These are phyloP conservation scores for Zygoascus meyerae DNA, from an alignment of 1,139 yeast species.

Conservation along the genomic window DNA sequence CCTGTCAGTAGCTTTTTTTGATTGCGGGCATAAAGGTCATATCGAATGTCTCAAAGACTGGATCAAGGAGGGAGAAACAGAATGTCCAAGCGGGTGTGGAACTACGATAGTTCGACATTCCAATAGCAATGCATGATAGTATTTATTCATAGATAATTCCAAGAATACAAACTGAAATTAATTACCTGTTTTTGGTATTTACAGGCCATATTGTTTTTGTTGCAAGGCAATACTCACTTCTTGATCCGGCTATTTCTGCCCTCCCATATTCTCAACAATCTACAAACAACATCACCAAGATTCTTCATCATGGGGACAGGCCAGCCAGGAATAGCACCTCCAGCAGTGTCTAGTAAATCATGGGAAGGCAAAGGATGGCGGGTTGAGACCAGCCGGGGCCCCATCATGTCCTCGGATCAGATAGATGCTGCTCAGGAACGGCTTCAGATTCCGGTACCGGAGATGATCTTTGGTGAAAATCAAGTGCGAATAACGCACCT, in stretches of 20 bases:
- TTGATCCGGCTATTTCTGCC: no score
- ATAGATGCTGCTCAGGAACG: constrained; percentile 61
- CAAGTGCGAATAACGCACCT: constrained; percentile 45
- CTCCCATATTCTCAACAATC: no score
- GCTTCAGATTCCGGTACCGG: constrained; percentile 82
- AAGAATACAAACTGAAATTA: no score
- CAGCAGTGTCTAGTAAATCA: constrained; percentile 1
- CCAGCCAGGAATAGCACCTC: not conserved
- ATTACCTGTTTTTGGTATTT: no score
- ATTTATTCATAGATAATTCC: no score
- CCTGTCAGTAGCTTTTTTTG: constrained; percentile 56
- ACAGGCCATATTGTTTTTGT: no score
- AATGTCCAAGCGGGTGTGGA: constrained; percentile 77
- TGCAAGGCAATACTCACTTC: no score
- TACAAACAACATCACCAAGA: not conserved
- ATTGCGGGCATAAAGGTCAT: constrained; percentile 89
- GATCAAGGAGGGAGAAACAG: constrained; percentile 61
- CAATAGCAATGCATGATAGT: no score
- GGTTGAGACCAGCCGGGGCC: constrained; percentile 63
- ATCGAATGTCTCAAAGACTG: constrained; percentile 72
- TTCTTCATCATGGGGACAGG: not conserved
- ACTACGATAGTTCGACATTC: not conserved
- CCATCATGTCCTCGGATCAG: constrained; percentile 70
- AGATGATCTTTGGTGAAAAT: constrained; percentile 96
- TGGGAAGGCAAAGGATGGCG: constrained; percentile 56